phyloP scores from a whole-genome alignment of 768 basidiomycete species.

The Sarcodon sp. region DNA sequence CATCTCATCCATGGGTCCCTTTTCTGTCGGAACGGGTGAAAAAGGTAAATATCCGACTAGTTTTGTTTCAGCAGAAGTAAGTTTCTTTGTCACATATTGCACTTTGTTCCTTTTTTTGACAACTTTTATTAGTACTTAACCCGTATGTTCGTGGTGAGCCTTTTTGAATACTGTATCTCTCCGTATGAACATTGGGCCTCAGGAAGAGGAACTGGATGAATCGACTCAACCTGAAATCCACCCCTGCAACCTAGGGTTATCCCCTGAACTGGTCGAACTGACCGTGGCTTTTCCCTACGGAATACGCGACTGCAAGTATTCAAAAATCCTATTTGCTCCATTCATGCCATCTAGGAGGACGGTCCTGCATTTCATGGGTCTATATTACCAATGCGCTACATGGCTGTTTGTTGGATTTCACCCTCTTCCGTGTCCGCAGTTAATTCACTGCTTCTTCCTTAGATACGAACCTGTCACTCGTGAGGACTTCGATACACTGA shows the following conservation, averaged over 20 bases:
- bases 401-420: conserved; percentile 29
- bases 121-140: background rate
- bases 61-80: conserved; percentile 35
- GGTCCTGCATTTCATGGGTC: conserved; percentile 25
- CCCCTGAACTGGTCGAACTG: conserved; percentile 29
- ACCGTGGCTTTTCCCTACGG: conserved; percentile 39
- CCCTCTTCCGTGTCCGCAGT: background rate
- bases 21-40: conserved; percentile 36
- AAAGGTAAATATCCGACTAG: conserved; percentile 36
- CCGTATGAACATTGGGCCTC: background rate
- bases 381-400: conserved; percentile 30
- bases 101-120: background rate
- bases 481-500: conserved; percentile 25
- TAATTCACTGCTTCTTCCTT: background rate
- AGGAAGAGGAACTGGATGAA: too few species aligned
- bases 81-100: conserved; percentile 1
- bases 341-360: conserved; percentile 27
- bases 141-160: background rate
- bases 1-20: conserved; percentile 30
- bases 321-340: conserved; percentile 22
- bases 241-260: conserved; percentile 20
- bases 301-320: conserved; percentile 22
- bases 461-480: conserved; percentile 34
- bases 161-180: background rate
- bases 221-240: conserved; percentile 3